Base-by-base conservation (phyloP, 148 eudicot genomes). In the Heliamphora exappendiculata region DNA sequence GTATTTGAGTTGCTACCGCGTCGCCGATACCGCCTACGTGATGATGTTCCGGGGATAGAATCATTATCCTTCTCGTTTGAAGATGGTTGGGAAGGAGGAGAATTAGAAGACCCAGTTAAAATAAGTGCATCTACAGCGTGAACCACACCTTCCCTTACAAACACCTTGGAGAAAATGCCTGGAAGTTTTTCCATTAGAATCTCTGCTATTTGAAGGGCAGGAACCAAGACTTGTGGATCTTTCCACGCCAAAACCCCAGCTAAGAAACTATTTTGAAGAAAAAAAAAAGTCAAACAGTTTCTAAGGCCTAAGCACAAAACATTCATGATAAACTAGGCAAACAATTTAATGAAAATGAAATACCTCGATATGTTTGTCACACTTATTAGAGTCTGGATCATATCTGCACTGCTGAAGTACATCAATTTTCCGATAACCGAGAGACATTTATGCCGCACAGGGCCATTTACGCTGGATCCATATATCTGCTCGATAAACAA, bases 171-270 rank as follows among this genome's bases (percentile, higher is more conserved):
- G 78, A 96, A 96, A 68, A 91, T 88, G 62, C 80, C 91, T 4
- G 99, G 97, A 47, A 96, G 99, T 79, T 96, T 95, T 79, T 96
- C 97, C 96, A 96, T 89, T 64, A 96, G 84, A 66, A 93, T 96
- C 70, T 96, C 98, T 4, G 98, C 90, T 81, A 96, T 90, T 83
- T 96, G 99, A 69, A 96, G 99, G 33, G 98, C 93, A 76, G 98
- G 98, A 75, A 93, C 87, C 84, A 93, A 76, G 53, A 96, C 98
- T 83, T 93, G 99, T 4, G 99, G 94, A 87, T 96, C 99, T 85
- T 96, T 96, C 97, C 94, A 96, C 16, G 98, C 97, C 72, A 96
- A 87, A 76, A 96, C 94, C 65, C 99, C 99, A 82, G 98, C 91
- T 79, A 96, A 93, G 78, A 96, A 96, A 86, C 99, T 96, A 81